Percentiles rank a stretch among this genome's conserved stretches.
Evolutionary conservation across 768 basidiomycete genomes (phyloP).

Genomic region (Leccinum barrowsii): DNA sequence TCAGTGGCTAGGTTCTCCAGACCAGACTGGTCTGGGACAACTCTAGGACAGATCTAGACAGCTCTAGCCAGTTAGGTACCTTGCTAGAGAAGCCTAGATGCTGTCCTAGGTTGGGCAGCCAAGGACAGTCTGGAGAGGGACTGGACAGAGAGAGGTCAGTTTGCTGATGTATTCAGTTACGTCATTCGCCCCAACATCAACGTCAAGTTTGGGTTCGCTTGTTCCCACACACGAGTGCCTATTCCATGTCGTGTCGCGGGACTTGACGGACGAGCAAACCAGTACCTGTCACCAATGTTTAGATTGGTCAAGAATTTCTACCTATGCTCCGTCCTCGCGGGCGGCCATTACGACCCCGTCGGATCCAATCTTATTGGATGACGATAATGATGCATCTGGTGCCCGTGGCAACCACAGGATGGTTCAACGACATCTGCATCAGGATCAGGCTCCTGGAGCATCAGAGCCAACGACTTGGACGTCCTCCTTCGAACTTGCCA

Average conservation of each 20-base stretch:
- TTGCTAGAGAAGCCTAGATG: too few species aligned
- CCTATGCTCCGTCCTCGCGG: not conserved
- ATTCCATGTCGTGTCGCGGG: constrained; percentile 17
- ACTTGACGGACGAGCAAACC: constrained; percentile 5
- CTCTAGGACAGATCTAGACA: too few species aligned
- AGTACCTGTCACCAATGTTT: not conserved
- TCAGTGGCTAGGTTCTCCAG: too few species aligned
- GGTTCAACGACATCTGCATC: not conserved
- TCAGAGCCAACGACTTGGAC: not conserved
- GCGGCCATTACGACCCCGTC: not conserved
- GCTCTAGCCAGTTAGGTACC: too few species aligned
- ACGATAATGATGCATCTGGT: constrained; percentile 2
- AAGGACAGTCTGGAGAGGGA: too few species aligned
- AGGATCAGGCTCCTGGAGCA: not conserved
- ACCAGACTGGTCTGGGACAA: too few species aligned
- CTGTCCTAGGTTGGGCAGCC: too few species aligned
- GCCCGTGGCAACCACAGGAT: not conserved
- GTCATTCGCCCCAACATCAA: constrained; percentile 22
- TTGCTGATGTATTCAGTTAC: not conserved
- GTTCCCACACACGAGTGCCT: constrained; percentile 24
- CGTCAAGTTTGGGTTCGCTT: constrained; percentile 30
- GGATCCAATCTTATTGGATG: constrained; percentile 8
- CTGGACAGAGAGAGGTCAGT: too few species aligned
- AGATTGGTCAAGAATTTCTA: not conserved
- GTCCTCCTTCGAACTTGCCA: not conserved